Evolutionary conservation across 169 alveolate genomes (phyloP).

Genomic region (Cryptosporidium sp.): DNA sequence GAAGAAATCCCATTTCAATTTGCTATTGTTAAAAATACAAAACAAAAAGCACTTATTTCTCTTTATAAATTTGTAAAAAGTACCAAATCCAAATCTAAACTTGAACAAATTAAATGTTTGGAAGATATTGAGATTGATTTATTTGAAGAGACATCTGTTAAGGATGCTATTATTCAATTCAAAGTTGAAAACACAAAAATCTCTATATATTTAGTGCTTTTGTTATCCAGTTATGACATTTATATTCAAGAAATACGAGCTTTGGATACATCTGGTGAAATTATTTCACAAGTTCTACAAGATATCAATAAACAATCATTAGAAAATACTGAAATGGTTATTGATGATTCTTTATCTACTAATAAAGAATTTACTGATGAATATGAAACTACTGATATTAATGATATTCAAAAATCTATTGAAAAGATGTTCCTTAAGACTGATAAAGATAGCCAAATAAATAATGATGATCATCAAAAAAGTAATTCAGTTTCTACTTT

Average conservation of each 20-base stretch:
- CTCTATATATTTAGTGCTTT: slow-evolving; percentile 38
- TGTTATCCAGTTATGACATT: slow-evolving; percentile 49
- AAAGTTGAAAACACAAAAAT: slow-evolving; percentile 13
- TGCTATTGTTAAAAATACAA: neutral
- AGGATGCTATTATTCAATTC: slow-evolving; percentile 16
- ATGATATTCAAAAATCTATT: neutral
- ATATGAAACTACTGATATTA: neutral
- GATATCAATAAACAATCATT: neutral
- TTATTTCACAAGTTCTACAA: neutral
- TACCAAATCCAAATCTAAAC: neutral
- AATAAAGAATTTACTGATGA: neutral
- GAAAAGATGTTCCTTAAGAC: slow-evolving; percentile 4
- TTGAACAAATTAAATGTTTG: neutral
- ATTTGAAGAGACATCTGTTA: neutral
- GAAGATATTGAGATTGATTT: slow-evolving; percentile 8
- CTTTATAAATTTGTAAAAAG: neutral
- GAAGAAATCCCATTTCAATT: neutral
- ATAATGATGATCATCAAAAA: neutral
- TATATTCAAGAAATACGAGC: neutral
- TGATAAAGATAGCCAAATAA: neutral
- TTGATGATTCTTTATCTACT: neutral
- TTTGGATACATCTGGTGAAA: slow-evolving; percentile 1
- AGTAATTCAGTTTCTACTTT: neutral
- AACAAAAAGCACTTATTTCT: neutral
- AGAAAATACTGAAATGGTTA: neutral